Evolutionary conservation across 192 early-diverging fungal genomes (phyloP), one percentile per base, ranked within the genome.

Genomic region (Spinellus fusiger): DNA sequence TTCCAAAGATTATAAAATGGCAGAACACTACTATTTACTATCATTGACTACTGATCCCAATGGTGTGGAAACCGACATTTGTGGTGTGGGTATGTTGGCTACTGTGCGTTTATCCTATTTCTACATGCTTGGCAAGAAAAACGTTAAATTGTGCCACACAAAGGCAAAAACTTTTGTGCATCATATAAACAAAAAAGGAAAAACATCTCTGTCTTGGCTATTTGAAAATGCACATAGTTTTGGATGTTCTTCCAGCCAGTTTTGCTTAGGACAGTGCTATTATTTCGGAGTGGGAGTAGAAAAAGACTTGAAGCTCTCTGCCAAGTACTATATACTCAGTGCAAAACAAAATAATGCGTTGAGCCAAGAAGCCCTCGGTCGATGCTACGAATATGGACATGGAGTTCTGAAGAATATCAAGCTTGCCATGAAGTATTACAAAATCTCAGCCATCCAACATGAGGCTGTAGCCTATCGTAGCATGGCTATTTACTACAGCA

Each of bases 351-450:
- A 76, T 2, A 77, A 80, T 53, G n/a, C n/a, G n/a, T n/a, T n/a
- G n/a, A n/a, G n/a, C n/a, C n/a, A n/a, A n/a, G n/a, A n/a, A n/a
- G n/a, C n/a, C 7, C 65, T 92, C 5, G 91, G 82, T 10, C 91
- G 92, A 60, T 89, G 88, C 65, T 84, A 84, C 70, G 91, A 93
- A 62, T 93, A 92, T 73, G 90, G 86, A 8, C 69, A 90, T 8
- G 91, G 91, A 1, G 40, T 40, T 29, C 9, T 8, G 22, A 58
- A 29, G 2, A 25, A 47, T 40, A 47, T 58, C 23, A 44, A 47
- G 29, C 31, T 38, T 28, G 56, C 56, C 12, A 44, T 47, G 20
- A 38, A 46, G 15, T 46, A 58, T 10, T 58, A 58, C 23, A 28
- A 31, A 26, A 10, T 27, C 7, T 23, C 49, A n/a, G n/a, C n/a